phyloP scores from a whole-genome alignment of 768 basidiomycete species.

The Russula abietina region DNA sequence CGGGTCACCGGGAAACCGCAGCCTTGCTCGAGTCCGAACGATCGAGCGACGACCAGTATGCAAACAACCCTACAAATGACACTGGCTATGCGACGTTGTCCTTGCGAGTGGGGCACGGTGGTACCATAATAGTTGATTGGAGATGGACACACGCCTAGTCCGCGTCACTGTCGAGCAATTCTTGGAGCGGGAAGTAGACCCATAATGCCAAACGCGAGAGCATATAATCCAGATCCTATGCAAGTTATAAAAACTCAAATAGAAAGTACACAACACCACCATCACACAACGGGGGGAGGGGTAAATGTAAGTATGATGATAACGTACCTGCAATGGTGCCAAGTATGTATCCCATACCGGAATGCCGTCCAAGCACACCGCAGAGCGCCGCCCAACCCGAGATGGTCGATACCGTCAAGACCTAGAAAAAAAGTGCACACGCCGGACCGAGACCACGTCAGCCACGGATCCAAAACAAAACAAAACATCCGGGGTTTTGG shows the following conservation, averaged over 20 bases:
- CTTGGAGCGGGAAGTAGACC: conserved; percentile 62
- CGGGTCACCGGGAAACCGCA: neutral
- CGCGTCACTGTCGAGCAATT: conserved; percentile 15
- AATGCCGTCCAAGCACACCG: conserved; percentile 61
- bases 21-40: neutral
- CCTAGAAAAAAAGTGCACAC: conserved; percentile 21
- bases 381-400: conserved; percentile 60
- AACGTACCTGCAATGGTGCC: conserved; percentile 45
- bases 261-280: neutral
- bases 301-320: too few species aligned
- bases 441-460: neutral
- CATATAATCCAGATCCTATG: conserved; percentile 63
- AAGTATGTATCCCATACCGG: conserved; percentile 55
- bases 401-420: conserved; percentile 63
- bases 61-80: neutral
- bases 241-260: neutral
- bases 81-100: neutral
- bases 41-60: neutral
- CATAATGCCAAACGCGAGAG: conserved; percentile 64
- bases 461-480: neutral
- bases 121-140: neutral
- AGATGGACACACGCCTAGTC: neutral
- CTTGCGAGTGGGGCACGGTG: neutral
- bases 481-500: neutral
- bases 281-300: conserved; percentile 23